These are phyloP conservation scores for Buxus sempervirens DNA, from an alignment of 164 flowering plant genomes.

Conservation along the genomic window DNA sequence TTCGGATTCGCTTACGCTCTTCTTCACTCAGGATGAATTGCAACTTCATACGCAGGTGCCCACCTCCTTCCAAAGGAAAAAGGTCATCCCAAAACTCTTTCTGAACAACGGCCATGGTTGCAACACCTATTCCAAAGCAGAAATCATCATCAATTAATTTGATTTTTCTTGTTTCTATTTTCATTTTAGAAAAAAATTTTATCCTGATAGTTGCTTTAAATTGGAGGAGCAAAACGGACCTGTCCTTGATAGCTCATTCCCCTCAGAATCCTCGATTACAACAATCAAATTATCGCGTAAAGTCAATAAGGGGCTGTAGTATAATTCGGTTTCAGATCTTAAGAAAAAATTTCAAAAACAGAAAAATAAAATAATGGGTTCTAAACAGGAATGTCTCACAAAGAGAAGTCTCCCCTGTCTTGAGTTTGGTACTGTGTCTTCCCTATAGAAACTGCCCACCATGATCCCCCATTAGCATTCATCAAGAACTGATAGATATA, in stretches of 20 bases:
- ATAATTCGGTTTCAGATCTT: constrained; percentile 9
- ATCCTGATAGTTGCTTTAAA: too few species aligned
- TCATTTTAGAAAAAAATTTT: too few species aligned
- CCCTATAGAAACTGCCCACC: constrained; percentile 70
- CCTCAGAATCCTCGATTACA: constrained; percentile 49
- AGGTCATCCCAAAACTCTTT: constrained; percentile 73
- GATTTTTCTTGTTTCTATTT: too few species aligned
- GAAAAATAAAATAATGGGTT: not conserved
- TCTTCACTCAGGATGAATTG: constrained; percentile 71
- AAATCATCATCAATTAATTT: not conserved
- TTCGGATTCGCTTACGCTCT: constrained; percentile 56
- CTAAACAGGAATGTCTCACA: constrained; percentile 41
- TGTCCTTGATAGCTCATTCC: constrained; percentile 57
- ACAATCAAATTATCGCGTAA: constrained; percentile 65
- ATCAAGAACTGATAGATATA: not conserved
- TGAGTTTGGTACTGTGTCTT: constrained; percentile 49
- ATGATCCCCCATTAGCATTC: too few species aligned
- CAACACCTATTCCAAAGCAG: constrained; percentile 40
- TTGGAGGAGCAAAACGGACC: constrained; percentile 38
- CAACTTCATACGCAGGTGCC: constrained; percentile 64
- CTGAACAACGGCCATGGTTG: constrained; percentile 53
- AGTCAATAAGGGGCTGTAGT: constrained; percentile 58
- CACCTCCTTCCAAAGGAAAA: constrained; percentile 68
- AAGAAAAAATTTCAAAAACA: not conserved
- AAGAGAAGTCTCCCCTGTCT: constrained; percentile 63